A percentile compares a stretch with the other conserved stretches of the same genome.
These are phyloP conservation scores for Miscanthus lutarioriparius DNA, from an alignment of 176 grass and related monocot species.

Conservation along the genomic window DNA sequence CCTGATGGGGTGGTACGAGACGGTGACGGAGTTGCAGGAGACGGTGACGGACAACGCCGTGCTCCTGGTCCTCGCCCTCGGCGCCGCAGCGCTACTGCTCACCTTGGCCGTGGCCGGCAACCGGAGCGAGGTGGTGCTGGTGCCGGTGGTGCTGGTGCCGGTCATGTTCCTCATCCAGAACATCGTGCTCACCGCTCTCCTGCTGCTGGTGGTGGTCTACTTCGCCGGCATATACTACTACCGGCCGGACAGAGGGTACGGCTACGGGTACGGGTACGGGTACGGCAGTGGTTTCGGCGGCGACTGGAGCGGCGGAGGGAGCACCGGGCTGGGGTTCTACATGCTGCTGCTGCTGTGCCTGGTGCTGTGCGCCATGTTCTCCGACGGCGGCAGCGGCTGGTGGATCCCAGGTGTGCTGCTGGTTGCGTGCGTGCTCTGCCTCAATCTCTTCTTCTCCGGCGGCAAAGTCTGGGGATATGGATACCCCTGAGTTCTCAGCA, in stretches of 20 bases:
- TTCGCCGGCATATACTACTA: constrained; percentile 57
- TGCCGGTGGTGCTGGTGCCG: constrained; percentile 48
- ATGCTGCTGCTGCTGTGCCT: constrained; percentile 65
- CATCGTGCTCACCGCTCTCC: constrained; percentile 36
- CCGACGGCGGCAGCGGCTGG: constrained; percentile 50
- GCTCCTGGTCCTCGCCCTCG: constrained; percentile 40
- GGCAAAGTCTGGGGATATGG: constrained; percentile 44
- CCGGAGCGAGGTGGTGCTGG: constrained; percentile 55
- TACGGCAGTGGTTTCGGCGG: constrained; percentile 1
- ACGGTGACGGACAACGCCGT: constrained; percentile 24
- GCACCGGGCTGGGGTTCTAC: constrained; percentile 57
- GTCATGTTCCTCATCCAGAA: constrained; percentile 59
- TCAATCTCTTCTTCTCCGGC: constrained; percentile 60
- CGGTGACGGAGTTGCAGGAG: constrained; percentile 39
- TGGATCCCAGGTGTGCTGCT: constrained; percentile 62
- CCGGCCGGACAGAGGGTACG: constrained; percentile 26
- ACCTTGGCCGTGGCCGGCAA: constrained; percentile 32
- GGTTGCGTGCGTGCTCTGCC: constrained; percentile 51
- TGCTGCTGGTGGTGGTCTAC: constrained; percentile 49
- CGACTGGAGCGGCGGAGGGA: not conserved
- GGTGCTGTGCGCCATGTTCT: constrained; percentile 51
- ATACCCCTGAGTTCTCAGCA: constrained; percentile 20
- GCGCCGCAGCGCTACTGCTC: constrained; percentile 30
- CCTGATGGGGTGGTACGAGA: constrained; percentile 50
- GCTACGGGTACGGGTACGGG: not conserved